phyloP scores from a whole-genome alignment of 352 stramenopile genomes.

The Peronospora farinosa region DNA sequence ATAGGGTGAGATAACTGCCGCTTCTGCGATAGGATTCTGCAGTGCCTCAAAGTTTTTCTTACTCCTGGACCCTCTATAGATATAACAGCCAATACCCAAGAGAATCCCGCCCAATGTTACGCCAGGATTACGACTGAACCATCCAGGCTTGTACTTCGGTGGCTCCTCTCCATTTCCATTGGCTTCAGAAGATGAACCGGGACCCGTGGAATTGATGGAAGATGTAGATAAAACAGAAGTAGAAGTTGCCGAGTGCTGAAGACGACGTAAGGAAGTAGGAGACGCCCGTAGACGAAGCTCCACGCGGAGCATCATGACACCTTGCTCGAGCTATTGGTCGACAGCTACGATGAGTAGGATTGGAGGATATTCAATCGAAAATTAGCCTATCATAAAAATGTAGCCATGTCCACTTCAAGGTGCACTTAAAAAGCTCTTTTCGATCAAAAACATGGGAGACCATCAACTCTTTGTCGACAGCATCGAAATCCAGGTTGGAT shows the following conservation, averaged over 20 bases:
- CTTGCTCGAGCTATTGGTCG: neutral
- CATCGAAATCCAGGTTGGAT: too few relatives aligned
- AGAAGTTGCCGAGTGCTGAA: constrained; percentile 13
- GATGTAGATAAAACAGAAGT: constrained; percentile 5
- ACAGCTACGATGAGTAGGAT: neutral
- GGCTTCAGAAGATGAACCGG: constrained; percentile 4
- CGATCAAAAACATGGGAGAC: too few relatives aligned
- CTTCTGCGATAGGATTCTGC: constrained; percentile 67
- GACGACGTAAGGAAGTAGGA: constrained; percentile 6
- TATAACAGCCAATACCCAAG: constrained; percentile 57
- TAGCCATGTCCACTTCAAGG: too few relatives aligned
- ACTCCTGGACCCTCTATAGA: constrained; percentile 62
- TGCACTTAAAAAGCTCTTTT: too few relatives aligned
- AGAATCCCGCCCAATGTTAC: constrained; percentile 65
- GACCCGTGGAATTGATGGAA: constrained; percentile 1
- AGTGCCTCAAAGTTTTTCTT: constrained; percentile 78
- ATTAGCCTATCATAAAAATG: constrained; percentile 1
- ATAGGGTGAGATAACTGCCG: constrained; percentile 74
- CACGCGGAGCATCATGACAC: constrained; percentile 16
- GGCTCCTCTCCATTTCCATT: constrained; percentile 30
- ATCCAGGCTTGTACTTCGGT: constrained; percentile 78
- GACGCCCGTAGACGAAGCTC: constrained; percentile 15
- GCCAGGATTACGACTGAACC: constrained; percentile 82
- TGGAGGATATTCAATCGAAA: neutral
- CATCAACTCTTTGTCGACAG: too few relatives aligned